Percentiles rank a stretch among this genome's conserved stretches.
phyloP scores from a whole-genome alignment of 2,329 filamentous ascomycete genomes.

The Aureobasidium lini region DNA sequence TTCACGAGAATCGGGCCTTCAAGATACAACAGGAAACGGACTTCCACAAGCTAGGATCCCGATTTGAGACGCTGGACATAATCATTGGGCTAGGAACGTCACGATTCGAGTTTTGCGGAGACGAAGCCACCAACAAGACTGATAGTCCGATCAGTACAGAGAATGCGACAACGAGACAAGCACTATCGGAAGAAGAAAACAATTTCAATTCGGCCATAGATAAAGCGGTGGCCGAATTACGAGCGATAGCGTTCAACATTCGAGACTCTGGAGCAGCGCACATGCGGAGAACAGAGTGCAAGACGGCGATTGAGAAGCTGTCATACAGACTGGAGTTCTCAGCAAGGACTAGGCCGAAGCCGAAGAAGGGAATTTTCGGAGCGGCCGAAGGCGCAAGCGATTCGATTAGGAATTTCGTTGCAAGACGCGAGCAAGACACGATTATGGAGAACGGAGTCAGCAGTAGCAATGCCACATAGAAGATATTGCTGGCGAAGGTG shows the following conservation, averaged over 20 bases:
- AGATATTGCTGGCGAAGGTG: neutral
- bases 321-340: constrained; percentile 63
- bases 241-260: constrained; percentile 53
- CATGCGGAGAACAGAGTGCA: constrained; percentile 66
- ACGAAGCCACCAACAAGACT: constrained; percentile 3
- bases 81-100: constrained; percentile 59
- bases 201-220: constrained; percentile 68
- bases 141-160: neutral
- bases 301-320: constrained; percentile 67
- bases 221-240: constrained; percentile 52
- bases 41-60: constrained; percentile 60
- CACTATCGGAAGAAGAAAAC: constrained; percentile 28
- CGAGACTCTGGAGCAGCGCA: constrained; percentile 66
- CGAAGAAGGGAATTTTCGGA: constrained; percentile 26
- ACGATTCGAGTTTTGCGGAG: constrained; percentile 20
- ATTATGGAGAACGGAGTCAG: neutral
- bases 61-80: constrained; percentile 63
- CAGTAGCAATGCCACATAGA: neutral
- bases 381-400: constrained; percentile 30
- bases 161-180: neutral
- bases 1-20: constrained; percentile 34
- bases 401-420: constrained; percentile 25
- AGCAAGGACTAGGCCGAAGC: constrained; percentile 53
- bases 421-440: constrained; percentile 8
- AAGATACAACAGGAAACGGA: constrained; percentile 50